Percentiles rank a stretch among this genome's conserved stretches.
phyloP scores from a whole-genome alignment of 1,139 yeast species.

The Saccharomyces pastorianus region DNA sequence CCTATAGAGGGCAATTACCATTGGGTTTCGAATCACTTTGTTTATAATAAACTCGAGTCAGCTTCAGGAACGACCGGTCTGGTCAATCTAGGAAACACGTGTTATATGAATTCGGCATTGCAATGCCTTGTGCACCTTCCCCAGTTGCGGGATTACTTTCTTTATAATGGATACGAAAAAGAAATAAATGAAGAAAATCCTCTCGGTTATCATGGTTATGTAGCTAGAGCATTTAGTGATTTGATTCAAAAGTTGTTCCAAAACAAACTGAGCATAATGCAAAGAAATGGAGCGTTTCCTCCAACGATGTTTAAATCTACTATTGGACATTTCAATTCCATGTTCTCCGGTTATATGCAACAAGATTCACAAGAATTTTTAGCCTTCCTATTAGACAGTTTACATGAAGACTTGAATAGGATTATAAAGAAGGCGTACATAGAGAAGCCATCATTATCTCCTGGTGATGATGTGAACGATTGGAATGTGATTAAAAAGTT shows the following conservation, averaged over 20 bases:
- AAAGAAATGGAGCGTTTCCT: conserved; percentile 19
- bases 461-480: conserved; percentile 49
- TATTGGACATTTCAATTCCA: conserved; percentile 68
- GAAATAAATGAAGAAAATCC: conserved; percentile 77
- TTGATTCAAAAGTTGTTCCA: conserved; percentile 53
- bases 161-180: conserved; percentile 47
- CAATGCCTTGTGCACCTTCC: conserved; percentile 88
- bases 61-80: conserved; percentile 56
- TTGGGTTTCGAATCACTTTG: conserved; percentile 33
- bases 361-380: conserved; percentile 95
- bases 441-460: conserved; percentile 72
- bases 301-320: conserved; percentile 77
- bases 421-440: conserved; percentile 75
- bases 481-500: conserved; percentile 47
- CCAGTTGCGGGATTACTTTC: conserved; percentile 69
- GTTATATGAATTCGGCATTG: conserved; percentile 96
- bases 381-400: conserved; percentile 81
- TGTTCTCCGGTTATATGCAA: conserved; percentile 83
- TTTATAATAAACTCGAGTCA: conserved; percentile 27
- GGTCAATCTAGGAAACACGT: conserved; percentile 81
- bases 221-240: conserved; percentile 67
- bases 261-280: conserved; percentile 12
- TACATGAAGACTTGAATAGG: conserved; percentile 89
- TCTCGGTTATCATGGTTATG: conserved; percentile 73
- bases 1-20: conserved; percentile 18